Evolutionary conservation across 345 rosid species (phyloP).

Genomic region (Eucalyptus polyanthemos): DNA sequence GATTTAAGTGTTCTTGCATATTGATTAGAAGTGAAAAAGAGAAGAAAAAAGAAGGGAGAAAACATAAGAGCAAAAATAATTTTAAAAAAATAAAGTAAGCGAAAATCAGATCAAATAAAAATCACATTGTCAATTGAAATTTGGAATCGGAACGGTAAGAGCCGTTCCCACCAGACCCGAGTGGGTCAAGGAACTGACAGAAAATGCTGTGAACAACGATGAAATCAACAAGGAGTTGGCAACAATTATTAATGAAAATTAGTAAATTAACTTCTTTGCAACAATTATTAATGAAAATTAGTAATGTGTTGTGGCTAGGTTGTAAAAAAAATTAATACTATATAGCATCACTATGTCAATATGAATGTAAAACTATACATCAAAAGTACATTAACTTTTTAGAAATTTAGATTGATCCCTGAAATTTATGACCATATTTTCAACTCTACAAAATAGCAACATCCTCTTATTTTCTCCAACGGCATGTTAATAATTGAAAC

Average conservation of each 20-base stretch:
- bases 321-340: neutral
- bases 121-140: too few species aligned
- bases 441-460: neutral
- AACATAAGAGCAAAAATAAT: too few species aligned
- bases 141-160: rapidly evolving
- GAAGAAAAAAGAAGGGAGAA: too few species aligned
- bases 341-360: neutral
- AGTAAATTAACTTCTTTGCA: neutral
- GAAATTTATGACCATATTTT: neutral
- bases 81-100: too few species aligned
- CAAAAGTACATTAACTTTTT: neutral
- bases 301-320: neutral
- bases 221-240: neutral
- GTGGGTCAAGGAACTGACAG: too few species aligned
- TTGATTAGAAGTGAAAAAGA: too few species aligned
- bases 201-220: too few species aligned
- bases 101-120: too few species aligned
- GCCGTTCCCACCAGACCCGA: rapidly evolving
- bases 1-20: too few species aligned
- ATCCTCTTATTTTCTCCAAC: rapidly evolving
- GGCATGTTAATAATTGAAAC: neutral
- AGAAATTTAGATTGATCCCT: neutral
- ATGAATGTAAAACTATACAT: neutral
- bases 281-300: neutral
- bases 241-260: too few species aligned